phyloP scores from a whole-genome alignment of 192 early-diverging fungal species.

The Linnemannia zychae region DNA sequence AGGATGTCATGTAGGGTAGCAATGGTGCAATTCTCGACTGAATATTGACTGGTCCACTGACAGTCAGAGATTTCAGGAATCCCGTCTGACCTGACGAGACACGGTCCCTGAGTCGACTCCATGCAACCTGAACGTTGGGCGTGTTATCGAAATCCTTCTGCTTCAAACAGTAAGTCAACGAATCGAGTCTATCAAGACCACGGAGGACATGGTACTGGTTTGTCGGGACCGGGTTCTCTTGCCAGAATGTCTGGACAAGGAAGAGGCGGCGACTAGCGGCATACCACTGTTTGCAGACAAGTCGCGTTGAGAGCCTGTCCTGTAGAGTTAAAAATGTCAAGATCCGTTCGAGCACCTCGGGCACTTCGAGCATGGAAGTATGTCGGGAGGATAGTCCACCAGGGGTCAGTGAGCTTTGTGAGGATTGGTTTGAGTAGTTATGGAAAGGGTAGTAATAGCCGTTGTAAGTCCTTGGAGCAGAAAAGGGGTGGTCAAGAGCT shows the following conservation, averaged over 20 bases:
- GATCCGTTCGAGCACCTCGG: constrained; percentile 7
- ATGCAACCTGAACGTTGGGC: constrained; percentile 14
- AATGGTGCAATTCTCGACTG: constrained; percentile 2
- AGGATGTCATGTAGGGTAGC: constrained; percentile 11
- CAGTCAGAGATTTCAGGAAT: neutral
- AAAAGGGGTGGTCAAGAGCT: neutral
- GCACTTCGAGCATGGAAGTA: constrained; percentile 3
- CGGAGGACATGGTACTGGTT: constrained; percentile 12
- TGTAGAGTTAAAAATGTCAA: neutral
- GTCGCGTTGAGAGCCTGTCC: neutral
- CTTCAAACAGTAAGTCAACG: neutral
- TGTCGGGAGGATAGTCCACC: neutral
- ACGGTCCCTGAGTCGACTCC: constrained; percentile 7
- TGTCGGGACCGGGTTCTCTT: neutral
- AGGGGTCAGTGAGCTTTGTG: neutral
- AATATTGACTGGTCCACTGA: constrained; percentile 6
- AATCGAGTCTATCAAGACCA: neutral
- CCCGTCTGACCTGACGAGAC: neutral
- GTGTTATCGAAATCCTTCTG: neutral
- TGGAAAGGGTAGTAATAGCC: neutral
- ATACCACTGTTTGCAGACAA: constrained; percentile 21
- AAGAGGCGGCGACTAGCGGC: neutral
- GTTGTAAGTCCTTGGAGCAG: neutral
- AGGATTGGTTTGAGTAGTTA: neutral
- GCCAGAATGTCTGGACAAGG: neutral